Conservation (phyloP, 306 rosid species). For the Echinosophora koreensis region DNA sequence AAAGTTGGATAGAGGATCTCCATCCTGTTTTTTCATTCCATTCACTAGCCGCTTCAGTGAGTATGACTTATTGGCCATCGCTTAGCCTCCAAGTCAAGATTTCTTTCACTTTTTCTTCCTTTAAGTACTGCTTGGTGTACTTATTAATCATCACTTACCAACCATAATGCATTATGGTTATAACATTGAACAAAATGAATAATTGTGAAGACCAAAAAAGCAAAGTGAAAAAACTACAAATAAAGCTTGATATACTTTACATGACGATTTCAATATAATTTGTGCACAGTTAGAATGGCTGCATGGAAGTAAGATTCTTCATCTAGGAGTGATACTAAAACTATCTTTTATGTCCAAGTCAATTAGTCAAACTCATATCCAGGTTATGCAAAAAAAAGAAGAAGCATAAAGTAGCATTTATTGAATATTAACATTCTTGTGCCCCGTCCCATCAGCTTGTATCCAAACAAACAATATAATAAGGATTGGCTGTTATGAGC, state of each 20-base stretch:
- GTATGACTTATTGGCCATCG: not conserved
- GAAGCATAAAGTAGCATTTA: not conserved
- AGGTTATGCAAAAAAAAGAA: not conserved
- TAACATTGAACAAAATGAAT: not conserved
- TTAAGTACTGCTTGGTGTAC: not conserved
- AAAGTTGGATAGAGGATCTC: too few relatives aligned
- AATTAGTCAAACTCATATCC: not conserved
- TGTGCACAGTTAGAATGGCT: not conserved
- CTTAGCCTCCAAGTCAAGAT: not conserved
- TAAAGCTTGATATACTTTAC: not conserved
- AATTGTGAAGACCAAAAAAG: not conserved
- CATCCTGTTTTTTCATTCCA: not conserved
- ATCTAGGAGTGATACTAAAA: not conserved
- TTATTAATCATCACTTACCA: not conserved
- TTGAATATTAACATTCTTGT: too few relatives aligned
- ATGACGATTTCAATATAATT: not conserved
- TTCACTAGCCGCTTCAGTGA: not conserved
- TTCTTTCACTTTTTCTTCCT: not conserved
- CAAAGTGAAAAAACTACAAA: too few relatives aligned
- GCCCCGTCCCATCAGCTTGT: too few relatives aligned
- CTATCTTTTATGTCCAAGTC: not conserved
- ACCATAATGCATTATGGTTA: not conserved
- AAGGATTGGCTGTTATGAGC: not conserved
- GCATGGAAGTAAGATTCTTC: not conserved
- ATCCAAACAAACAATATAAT: conserved; percentile 5